A percentile compares a stretch with the other conserved stretches of the same genome.
These are phyloP conservation scores for Imleria badia DNA, from an alignment of 768 basidiomycete genomes.

Conservation along the genomic window DNA sequence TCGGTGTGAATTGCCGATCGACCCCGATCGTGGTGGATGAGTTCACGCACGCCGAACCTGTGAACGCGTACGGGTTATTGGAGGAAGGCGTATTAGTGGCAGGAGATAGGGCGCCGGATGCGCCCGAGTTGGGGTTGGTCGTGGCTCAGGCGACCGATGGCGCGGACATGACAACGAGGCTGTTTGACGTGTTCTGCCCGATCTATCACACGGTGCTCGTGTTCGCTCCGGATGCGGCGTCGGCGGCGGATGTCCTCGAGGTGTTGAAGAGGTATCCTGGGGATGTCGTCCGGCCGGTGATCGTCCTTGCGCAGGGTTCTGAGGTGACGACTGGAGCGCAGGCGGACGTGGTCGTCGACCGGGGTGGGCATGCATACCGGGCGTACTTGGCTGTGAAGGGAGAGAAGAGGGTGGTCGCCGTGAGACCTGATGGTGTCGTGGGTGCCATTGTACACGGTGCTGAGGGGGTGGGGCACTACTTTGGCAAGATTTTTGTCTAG, in stretches of 20 bases:
- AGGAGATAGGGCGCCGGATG: constrained; percentile 48
- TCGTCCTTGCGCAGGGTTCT: constrained; percentile 14
- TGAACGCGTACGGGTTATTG: constrained; percentile 14
- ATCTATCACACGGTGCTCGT: constrained; percentile 31
- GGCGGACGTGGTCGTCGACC: constrained; percentile 38
- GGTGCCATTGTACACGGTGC: constrained; percentile 30
- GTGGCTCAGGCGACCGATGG: background rate
- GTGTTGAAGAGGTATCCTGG: constrained; percentile 4
- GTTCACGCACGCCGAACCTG: constrained; percentile 14
- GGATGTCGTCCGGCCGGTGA: constrained; percentile 2
- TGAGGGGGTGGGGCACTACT: constrained; percentile 19
- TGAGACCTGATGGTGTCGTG: constrained; percentile 46
- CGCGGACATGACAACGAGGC: background rate
- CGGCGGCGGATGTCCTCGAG: constrained; percentile 8
- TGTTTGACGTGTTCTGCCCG: constrained; percentile 27
- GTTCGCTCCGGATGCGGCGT: constrained; percentile 17
- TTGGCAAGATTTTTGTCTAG: constrained; percentile 11
- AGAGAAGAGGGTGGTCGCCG: constrained; percentile 34
- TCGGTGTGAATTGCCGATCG: constrained; percentile 37
- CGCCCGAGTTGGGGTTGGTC: constrained; percentile 35
- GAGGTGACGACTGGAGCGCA: constrained; percentile 7
- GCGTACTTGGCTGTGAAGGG: constrained; percentile 36
- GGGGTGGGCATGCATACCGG: constrained; percentile 37
- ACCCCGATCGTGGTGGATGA: constrained; percentile 40
- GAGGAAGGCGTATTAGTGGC: constrained; percentile 34